Conservation (phyloP, 805 yeast genomes). For the Pichia insulana region DNA sequence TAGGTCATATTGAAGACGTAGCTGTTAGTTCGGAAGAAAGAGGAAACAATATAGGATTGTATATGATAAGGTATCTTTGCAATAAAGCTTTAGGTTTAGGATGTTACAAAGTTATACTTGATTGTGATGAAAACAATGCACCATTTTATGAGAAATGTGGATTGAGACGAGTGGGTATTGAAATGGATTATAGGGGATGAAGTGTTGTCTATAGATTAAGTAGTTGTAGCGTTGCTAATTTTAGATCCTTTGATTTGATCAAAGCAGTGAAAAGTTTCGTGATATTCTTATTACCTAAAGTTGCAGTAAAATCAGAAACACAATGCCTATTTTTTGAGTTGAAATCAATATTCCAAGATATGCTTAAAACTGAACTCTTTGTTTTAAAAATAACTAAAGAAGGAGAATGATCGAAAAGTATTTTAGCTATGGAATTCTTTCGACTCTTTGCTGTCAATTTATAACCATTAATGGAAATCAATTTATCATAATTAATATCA, state of each 20-base stretch:
- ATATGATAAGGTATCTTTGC: constrained; percentile 54
- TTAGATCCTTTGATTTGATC: constrained; percentile 4
- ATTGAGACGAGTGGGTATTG: constrained; percentile 52
- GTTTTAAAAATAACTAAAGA: not conserved
- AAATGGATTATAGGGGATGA: constrained; percentile 49
- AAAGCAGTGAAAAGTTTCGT: constrained; percentile 6
- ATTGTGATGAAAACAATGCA: constrained; percentile 76
- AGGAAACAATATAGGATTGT: constrained; percentile 73
- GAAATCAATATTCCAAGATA: not conserved
- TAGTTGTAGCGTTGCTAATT: constrained; percentile 5
- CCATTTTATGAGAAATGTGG: constrained; percentile 89
- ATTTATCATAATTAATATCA: not conserved
- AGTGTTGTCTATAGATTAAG: not conserved
- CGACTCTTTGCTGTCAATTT: not conserved
- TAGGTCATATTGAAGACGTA: constrained; percentile 94
- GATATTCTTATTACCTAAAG: constrained; percentile 9
- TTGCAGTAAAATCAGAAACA: constrained; percentile 4
- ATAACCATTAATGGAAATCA: not conserved
- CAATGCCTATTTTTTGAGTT: not conserved
- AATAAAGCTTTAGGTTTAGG: constrained; percentile 50
- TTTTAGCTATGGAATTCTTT: not conserved
- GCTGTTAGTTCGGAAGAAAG: constrained; percentile 69
- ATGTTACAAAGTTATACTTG: constrained; percentile 83
- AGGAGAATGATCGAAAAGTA: constrained; percentile 3
- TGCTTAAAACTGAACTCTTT: not conserved